A percentile compares a stretch with the other conserved stretches of the same genome.
phyloP scores from a whole-genome alignment of 176 grass and related monocot species.

The Avena insularis region DNA sequence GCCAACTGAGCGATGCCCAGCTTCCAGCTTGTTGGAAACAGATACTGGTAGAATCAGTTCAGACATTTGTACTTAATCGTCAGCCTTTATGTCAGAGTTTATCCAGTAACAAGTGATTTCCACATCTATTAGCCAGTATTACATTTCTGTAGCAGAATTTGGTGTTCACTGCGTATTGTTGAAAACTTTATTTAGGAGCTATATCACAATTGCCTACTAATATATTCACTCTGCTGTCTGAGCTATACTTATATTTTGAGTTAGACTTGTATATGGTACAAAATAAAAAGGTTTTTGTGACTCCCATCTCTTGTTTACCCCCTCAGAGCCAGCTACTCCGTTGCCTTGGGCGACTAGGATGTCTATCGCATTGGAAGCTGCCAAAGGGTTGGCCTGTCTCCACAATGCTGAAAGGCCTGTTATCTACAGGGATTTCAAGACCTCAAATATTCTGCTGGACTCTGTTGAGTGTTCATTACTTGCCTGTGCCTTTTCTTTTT shows the following conservation, averaged over 20 bases:
- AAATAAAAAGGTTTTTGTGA: neutral
- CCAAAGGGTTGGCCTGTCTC: slow-evolving; percentile 93
- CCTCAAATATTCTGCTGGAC: slow-evolving; percentile 98
- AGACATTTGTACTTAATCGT: neutral
- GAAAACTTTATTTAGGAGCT: neutral
- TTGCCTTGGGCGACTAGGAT: slow-evolving; percentile 91
- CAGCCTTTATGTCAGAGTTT: neutral
- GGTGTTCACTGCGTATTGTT: slow-evolving; percentile 2
- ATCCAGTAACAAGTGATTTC: neutral
- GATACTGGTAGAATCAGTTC: neutral
- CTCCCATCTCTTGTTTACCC: neutral
- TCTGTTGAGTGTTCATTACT: slow-evolving; percentile 67
- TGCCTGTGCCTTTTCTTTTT: neutral
- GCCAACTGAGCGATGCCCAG: neutral
- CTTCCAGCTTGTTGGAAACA: neutral
- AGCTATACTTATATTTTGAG: neutral
- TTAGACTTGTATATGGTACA: slow-evolving; percentile 11
- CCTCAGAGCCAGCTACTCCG: slow-evolving; percentile 67
- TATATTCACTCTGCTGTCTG: neutral
- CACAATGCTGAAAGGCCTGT: slow-evolving; percentile 90
- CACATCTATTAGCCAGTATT: neutral
- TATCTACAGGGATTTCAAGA: slow-evolving; percentile 98
- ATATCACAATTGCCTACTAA: neutral
- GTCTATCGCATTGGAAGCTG: slow-evolving; percentile 92
- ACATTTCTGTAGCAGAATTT: neutral